Evolutionary conservation across 306 rosid species (phyloP), one percentile per base, ranked within the genome.

Genomic region (Fagus sylvatica): DNA sequence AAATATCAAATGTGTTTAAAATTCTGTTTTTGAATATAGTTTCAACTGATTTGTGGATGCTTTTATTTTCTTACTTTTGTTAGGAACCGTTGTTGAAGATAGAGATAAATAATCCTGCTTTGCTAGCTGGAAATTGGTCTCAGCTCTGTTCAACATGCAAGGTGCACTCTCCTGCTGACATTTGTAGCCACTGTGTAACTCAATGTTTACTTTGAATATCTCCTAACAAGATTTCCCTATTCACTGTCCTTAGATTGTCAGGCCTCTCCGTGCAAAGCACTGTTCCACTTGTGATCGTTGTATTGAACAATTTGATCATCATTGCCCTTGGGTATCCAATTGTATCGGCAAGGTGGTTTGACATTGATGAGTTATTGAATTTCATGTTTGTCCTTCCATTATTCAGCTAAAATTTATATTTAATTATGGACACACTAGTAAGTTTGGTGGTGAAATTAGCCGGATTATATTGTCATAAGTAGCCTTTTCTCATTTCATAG

Each of bases 271-370:
- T 40, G 99, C 99, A 59, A 96, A 96, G 88, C 99, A 96, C 74
- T 96, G 99, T 81, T 91, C 98, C 72, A 90, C 93, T 30, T 96
- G 99, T 72, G 85, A 93, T 82, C 96, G 94, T 66, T 96, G 99
- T 80, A 96, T 96, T 73, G 99, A 96, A 78, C 99, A 96, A 79
- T 96, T 96, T 83, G 99, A 96, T 75, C 99, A 93, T 84, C 99
- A 96, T 81, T 96, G 99, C 83, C 99, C 99, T 19, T 96, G 99
- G 99, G 99, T 96, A 71, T 96, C 99, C 81, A 96, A 96, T 87
- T 96, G 99, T 86, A 91, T 95, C 49, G 99, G 99, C 88, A 95
- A 95, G 99, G 99, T 95, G 80, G 71, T 51, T 53, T 73, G 40
- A 54, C 43, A 28, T 69, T 71, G 39, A 76, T 82, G 39, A 51